Base-by-base conservation (phyloP, 352 stramenopile species). In the Pythium plurisporium region DNA sequence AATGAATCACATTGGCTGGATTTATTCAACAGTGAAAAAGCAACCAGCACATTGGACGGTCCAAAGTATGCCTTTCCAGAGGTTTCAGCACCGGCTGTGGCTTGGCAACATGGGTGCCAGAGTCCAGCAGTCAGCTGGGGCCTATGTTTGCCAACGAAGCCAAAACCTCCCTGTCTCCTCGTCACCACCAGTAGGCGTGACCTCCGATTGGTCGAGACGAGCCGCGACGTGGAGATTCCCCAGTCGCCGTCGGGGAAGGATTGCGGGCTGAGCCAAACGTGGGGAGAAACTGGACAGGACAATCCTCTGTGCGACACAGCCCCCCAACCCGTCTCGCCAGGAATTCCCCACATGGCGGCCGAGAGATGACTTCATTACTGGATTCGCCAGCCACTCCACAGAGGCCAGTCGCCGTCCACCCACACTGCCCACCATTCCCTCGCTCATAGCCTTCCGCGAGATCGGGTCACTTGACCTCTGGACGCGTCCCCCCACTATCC, bases 281-380 rank as follows among this genome's bases (percentile, higher is more conserved):
- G 36, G n/a, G 17, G n/a, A 46, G 19, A 46, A 49, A 49, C 11
- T 49, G 42, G 40, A 46, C 40, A 46, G 19, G 40, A 19, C 40
- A 30, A 46, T 14, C 9, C 1, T 36, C 9, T 36, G 31, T 37
- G 31, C n/a, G n/a, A n/a, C n/a, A n/a, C n/a, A n/a, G n/a, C n/a
- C n/a, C n/a, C n/a, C n/a, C n/a, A n/a, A n/a, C n/a, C n/a, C n/a
- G n/a, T n/a, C n/a, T n/a, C n/a, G n/a, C n/a, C n/a, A n/a, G n/a
- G n/a, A n/a, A n/a, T n/a, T n/a, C n/a, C n/a, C n/a, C n/a, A 37
- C 17, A 37, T 37, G 31, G 31, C 17, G 31, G 31, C 31, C 17
- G 31, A 2, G 2, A 37, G 31, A 37, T 49, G 42, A 36, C 22
- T n/a, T 49, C 42, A 49, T 36, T 49, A 49, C 42, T 36, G 25